Percentiles rank a stretch among this genome's conserved stretches.
Evolutionary conservation across 345 rosid species (phyloP).

Genomic region (Eucalyptus tenuipes): DNA sequence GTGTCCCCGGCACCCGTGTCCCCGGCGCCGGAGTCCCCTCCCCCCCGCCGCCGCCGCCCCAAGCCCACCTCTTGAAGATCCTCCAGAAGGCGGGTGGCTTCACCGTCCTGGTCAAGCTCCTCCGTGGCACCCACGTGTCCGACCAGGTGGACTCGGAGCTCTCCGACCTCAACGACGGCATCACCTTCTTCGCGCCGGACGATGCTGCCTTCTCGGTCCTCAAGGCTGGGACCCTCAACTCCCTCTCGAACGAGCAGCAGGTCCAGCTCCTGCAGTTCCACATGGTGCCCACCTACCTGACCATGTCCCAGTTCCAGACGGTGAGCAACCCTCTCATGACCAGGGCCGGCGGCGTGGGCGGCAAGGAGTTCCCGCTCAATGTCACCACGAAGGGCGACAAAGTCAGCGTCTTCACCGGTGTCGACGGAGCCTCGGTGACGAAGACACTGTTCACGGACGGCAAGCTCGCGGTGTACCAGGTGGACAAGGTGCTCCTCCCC

Average conservation of each 20-base stretch:
- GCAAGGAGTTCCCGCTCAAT: constrained; percentile 9
- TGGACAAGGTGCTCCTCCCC: constrained; percentile 21
- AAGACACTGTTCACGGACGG: constrained; percentile 7
- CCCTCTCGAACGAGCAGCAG: constrained; percentile 7
- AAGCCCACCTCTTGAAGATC: constrained; percentile 43
- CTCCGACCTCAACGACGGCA: neutral
- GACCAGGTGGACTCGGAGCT: constrained; percentile 6
- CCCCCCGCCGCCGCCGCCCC: constrained; percentile 1
- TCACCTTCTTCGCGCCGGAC: constrained; percentile 5
- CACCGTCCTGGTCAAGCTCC: constrained; percentile 33
- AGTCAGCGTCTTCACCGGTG: constrained; percentile 9
- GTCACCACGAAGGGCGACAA: constrained; percentile 1
- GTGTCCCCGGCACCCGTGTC: neutral
- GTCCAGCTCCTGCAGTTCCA: constrained; percentile 7
- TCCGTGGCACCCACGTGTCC: constrained; percentile 33
- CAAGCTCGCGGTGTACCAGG: constrained; percentile 20
- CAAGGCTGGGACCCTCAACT: constrained; percentile 1
- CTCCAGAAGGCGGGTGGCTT: constrained; percentile 47
- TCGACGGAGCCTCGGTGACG: constrained; percentile 8
- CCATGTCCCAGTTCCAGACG: neutral
- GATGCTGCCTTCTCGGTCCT: constrained; percentile 2
- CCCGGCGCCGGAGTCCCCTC: neutral
- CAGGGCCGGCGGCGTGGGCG: constrained; percentile 15
- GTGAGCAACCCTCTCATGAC: constrained; percentile 13
- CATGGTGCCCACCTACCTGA: neutral